phyloP scores from a whole-genome alignment of 1,139 yeast species.

The Debaryomyces psychrophilus region DNA sequence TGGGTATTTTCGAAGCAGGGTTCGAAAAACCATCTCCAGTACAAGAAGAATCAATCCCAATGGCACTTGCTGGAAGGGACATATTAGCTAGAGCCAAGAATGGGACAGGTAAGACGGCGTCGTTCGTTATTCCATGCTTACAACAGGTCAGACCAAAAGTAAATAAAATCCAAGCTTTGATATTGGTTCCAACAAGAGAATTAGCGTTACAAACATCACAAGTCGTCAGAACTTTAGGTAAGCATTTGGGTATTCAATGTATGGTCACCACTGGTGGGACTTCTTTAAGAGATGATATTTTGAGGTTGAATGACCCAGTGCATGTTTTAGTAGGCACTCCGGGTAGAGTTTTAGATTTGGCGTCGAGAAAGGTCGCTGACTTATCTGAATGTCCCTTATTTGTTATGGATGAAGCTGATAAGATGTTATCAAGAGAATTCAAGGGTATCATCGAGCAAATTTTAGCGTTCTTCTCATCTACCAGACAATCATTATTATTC shows the following conservation, averaged over 20 bases:
- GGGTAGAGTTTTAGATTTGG: conserved; percentile 94
- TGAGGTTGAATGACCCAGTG: conserved; percentile 89
- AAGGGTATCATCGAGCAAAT: conserved; percentile 87
- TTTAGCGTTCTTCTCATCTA: conserved; percentile 75
- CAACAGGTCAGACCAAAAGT: conserved; percentile 83
- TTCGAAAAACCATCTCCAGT: conserved; percentile 98
- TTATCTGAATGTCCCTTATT: conserved; percentile 85
- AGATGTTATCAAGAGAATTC: conserved; percentile 91
- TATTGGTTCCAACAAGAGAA: conserved; percentile 92
- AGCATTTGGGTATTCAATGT: conserved; percentile 87
- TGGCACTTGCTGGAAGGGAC: conserved; percentile 94
- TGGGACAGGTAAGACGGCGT: conserved; percentile 98
- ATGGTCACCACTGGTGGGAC: conserved; percentile 99
- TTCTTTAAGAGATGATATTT: conserved; percentile 86
- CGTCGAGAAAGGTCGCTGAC: conserved; percentile 85
- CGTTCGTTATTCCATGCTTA: conserved; percentile 86
- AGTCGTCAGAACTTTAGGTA: conserved; percentile 95
- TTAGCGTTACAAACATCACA: conserved; percentile 96
- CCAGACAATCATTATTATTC: conserved; percentile 84
- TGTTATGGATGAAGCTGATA: conserved; percentile 99
- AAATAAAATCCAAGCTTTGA: conserved; percentile 84
- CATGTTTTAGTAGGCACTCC: conserved; percentile 94
- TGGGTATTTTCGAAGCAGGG: conserved; percentile 99
- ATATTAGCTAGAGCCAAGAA: conserved; percentile 97
- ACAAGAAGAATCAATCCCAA: conserved; percentile 96